Conservation (phyloP, 805 yeast genomes). For the Candida boleticola region DNA sequence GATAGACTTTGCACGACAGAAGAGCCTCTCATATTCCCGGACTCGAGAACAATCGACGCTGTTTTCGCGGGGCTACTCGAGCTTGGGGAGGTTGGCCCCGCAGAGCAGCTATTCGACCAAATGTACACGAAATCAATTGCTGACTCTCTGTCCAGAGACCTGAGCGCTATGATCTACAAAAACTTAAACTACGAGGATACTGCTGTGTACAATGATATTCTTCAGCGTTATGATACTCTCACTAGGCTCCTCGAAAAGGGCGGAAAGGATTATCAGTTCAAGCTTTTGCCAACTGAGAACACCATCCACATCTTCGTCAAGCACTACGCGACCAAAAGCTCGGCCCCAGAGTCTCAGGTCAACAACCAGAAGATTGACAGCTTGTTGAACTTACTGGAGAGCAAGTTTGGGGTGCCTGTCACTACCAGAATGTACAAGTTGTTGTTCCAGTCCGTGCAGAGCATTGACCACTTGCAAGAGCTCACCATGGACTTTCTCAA, state of each 20-base stretch:
- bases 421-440: conserved; percentile 28
- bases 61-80: conserved; percentile 8
- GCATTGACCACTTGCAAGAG: conserved; percentile 1
- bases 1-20: no score
- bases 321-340: conserved; percentile 12
- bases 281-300: conserved; percentile 21
- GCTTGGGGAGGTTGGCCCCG: conserved; percentile 1
- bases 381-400: no score
- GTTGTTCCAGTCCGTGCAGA: conserved; percentile 16
- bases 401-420: conserved; percentile 24
- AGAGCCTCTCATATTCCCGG: conserved; percentile 2
- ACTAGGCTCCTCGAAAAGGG: conserved; percentile 11
- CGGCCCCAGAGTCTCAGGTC: conserved; percentile 1
- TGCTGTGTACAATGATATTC: conserved; percentile 12
- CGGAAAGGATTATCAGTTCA: conserved; percentile 2
- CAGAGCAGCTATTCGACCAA: conserved; percentile 5
- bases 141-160: conserved; percentile 8
- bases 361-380: no score
- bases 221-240: conserved; percentile 15
- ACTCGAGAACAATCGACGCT: conserved; percentile 9
- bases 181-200: conserved; percentile 22
- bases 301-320: conserved; percentile 23
- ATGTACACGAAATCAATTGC: conserved; percentile 11
- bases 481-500: conserved; percentile 7
- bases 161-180: conserved; percentile 16